A percentile compares a stretch with the other conserved stretches of the same genome.
Conservation (phyloP, 2,329 filamentous ascomycete species). For the Zymoseptoria brevis region DNA sequence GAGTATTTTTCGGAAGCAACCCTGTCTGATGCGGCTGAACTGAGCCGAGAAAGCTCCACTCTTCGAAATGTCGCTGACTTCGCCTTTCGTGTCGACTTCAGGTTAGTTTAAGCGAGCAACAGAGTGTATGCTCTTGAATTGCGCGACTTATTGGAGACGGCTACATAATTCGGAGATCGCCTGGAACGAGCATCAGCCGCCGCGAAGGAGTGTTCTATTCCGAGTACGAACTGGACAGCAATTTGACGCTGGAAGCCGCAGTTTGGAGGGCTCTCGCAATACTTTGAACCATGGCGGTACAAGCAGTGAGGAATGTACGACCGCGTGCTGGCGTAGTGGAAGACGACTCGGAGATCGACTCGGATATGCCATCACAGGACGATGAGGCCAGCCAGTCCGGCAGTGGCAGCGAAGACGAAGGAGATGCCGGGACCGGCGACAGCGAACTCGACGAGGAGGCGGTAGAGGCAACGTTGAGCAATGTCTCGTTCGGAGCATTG, state of each 20-base stretch:
- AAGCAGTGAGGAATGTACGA: slow-evolving; percentile 12
- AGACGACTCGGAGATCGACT: slow-evolving; percentile 6
- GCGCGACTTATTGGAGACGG: background rate
- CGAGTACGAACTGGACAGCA: background rate
- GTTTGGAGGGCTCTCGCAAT: background rate
- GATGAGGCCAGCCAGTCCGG: slow-evolving; percentile 15
- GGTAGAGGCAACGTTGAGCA: slow-evolving; percentile 42
- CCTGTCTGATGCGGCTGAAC: background rate
- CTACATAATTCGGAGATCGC: background rate
- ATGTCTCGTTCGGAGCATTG: slow-evolving; percentile 81
- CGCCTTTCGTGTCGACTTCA: background rate
- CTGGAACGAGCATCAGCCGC: background rate
- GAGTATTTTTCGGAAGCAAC: background rate
- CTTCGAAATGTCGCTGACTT: background rate
- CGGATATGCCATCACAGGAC: slow-evolving; percentile 18
- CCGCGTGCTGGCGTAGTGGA: slow-evolving; percentile 8
- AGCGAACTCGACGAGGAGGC: slow-evolving; percentile 34
- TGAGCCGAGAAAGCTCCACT: background rate
- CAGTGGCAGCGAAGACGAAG: slow-evolving; percentile 26
- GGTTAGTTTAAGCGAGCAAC: background rate
- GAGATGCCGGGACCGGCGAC: slow-evolving; percentile 21
- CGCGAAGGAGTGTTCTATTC: background rate
- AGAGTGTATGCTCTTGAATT: background rate
- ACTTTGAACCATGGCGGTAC: slow-evolving; percentile 1
- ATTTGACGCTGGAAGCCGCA: background rate